A percentile compares a stretch with the other conserved stretches of the same genome.
Conservation (phyloP, 306 rosid species). For the Prunus salicina region DNA sequence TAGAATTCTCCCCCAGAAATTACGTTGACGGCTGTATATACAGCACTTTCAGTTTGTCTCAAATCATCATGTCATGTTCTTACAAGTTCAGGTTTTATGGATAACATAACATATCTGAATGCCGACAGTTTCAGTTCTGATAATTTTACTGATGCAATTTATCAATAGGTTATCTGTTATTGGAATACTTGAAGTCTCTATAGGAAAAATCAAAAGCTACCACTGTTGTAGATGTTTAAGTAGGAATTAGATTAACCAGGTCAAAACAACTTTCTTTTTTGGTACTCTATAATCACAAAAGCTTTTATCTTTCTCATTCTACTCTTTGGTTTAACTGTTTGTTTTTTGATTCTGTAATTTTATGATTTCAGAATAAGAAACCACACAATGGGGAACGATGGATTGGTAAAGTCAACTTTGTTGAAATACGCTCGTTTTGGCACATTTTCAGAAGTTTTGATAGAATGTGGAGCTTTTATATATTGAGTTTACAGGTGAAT, state of each 20-base stretch:
- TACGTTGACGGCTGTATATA: no score
- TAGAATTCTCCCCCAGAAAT: no score
- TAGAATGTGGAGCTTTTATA: conserved; percentile 95
- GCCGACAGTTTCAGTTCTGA: neutral
- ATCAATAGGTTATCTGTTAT: neutral
- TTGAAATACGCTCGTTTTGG: conserved; percentile 91
- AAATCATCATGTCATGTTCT: no score
- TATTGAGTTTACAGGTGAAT: conserved; percentile 79
- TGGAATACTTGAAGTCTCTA: neutral
- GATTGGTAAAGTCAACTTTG: conserved; percentile 86
- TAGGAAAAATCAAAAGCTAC: neutral
- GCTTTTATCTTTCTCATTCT: conserved; percentile 1
- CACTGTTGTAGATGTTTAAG: neutral
- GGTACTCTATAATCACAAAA: neutral
- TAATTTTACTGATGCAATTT: neutral
- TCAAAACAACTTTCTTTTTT: neutral
- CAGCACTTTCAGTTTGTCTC: neutral
- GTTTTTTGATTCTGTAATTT: conserved; percentile 3
- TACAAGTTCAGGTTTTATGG: neutral
- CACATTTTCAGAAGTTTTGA: conserved; percentile 94
- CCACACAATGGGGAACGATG: conserved; percentile 34
- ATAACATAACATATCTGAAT: neutral
- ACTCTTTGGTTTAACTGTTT: conserved; percentile 12
- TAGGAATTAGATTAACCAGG: neutral
- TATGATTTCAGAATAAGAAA: conserved; percentile 48